These are phyloP conservation scores for Venturia aucupariae DNA, from an alignment of 2,329 filamentous ascomycete species.

Conservation along the genomic window DNA sequence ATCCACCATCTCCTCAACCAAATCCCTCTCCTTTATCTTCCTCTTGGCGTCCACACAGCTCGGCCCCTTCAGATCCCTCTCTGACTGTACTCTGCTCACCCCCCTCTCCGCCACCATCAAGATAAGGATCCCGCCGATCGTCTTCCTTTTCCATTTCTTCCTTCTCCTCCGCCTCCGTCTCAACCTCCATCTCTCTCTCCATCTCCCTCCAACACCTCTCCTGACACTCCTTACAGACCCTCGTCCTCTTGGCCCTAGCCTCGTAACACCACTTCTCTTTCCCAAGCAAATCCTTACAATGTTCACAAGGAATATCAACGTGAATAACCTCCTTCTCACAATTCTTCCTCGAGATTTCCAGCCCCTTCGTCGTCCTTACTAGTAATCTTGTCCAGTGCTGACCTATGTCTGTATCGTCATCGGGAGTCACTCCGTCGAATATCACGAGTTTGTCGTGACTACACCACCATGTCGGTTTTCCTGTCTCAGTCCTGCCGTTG, in stretches of 20 bases:
- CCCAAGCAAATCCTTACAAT: conserved; percentile 1
- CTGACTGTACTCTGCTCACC: not conserved
- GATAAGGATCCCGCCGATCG: not conserved
- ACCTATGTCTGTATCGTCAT: not conserved
- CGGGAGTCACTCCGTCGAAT: conserved; percentile 6
- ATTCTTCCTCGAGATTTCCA: conserved; percentile 8
- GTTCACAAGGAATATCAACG: conserved; percentile 8
- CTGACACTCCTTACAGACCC: conserved; percentile 6
- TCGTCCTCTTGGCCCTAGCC: not conserved
- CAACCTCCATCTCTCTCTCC: not conserved
- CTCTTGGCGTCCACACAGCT: not conserved
- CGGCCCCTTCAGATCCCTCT: not conserved
- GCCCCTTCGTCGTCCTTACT: not conserved
- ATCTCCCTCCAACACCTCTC: conserved; percentile 10
- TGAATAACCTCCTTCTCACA: conserved; percentile 5
- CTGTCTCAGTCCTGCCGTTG: not conserved
- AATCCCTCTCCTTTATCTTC: not conserved
- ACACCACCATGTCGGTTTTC: conserved; percentile 9
- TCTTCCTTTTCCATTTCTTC: too few species aligned
- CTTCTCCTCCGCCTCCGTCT: not conserved
- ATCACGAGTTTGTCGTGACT: conserved; percentile 8
- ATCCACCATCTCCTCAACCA: not conserved
- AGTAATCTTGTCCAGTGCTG: not conserved
- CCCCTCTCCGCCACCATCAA: not conserved
- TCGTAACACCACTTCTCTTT: conserved; percentile 1